A percentile compares a stretch with the other conserved stretches of the same genome.
phyloP scores from a whole-genome alignment of 2,329 filamentous ascomycete species.

The Sporothrix dimorphospora region DNA sequence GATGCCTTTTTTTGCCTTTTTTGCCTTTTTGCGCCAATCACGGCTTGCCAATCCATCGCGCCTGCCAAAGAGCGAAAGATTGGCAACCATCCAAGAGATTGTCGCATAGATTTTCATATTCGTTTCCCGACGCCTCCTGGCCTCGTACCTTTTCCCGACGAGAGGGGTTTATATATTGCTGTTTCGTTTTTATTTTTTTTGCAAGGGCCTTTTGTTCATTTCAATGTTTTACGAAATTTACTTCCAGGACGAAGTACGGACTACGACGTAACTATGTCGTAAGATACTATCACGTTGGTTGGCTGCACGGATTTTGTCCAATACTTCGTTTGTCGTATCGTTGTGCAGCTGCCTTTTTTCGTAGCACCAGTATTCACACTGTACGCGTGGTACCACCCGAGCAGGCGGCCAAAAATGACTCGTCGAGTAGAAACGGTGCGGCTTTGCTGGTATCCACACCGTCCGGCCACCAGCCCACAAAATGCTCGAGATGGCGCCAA shows the following conservation, averaged over 20 bases:
- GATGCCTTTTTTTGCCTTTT: background rate
- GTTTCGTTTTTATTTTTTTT: background rate
- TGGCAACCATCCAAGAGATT: background rate
- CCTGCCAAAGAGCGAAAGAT: background rate
- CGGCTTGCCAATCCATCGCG: background rate
- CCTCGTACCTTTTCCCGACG: background rate
- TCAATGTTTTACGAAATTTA: too few species aligned
- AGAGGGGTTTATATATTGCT: background rate
- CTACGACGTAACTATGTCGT: too few species aligned
- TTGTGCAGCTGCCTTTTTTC: too few species aligned
- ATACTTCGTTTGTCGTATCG: background rate
- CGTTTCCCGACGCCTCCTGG: conserved; percentile 8
- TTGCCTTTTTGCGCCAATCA: conserved; percentile 14
- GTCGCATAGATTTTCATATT: conserved; percentile 13
- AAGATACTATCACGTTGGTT: background rate
- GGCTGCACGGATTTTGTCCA: background rate
- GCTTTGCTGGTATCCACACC: conserved; percentile 15
- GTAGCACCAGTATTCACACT: conserved; percentile 1
- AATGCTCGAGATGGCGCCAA: conserved; percentile 12
- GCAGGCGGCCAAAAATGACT: conserved; percentile 15
- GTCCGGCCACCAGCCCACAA: conserved; percentile 15
- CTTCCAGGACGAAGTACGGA: too few species aligned
- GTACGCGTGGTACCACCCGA: conserved; percentile 1
- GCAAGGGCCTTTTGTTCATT: background rate
- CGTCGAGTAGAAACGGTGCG: conserved; percentile 25